phyloP scores from a whole-genome alignment of 2,329 filamentous ascomycete genomes.

The Cladophialophora chaetospira region DNA sequence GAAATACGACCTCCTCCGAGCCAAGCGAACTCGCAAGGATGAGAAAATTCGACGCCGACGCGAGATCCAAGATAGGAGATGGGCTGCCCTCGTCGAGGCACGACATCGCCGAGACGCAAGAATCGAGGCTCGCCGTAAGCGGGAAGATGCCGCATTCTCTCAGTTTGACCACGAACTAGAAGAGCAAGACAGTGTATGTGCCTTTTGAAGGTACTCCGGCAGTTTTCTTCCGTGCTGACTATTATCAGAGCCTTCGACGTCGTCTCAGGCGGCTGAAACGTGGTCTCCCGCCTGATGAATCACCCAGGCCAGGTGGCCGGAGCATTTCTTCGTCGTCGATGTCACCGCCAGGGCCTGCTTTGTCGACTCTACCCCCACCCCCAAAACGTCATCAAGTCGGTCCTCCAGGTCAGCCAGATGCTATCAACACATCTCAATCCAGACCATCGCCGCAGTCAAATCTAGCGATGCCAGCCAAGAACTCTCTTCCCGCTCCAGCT shows the following conservation, averaged over 20 bases:
- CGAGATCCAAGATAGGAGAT: conserved; percentile 30
- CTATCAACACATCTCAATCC: conserved; percentile 23
- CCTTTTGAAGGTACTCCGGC: background rate
- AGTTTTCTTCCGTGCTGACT: conserved; percentile 6
- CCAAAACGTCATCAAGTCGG: conserved; percentile 33
- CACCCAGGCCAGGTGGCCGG: conserved; percentile 11
- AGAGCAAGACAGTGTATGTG: conserved; percentile 31
- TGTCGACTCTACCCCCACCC: conserved; percentile 32
- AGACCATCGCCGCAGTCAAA: conserved; percentile 20
- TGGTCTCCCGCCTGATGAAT: conserved; percentile 32
- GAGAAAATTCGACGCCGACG: conserved; percentile 31
- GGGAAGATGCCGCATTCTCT: conserved; percentile 32
- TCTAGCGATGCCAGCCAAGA: conserved; percentile 12
- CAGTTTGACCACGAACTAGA: conserved; percentile 31
- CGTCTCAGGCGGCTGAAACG: conserved; percentile 33
- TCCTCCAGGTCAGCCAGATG: conserved; percentile 30
- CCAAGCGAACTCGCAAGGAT: conserved; percentile 32
- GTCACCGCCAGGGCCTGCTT: conserved; percentile 27
- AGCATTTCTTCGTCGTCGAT: conserved; percentile 29
- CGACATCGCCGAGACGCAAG: conserved; percentile 30
- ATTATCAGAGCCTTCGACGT: conserved; percentile 28
- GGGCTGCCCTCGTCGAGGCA: conserved; percentile 30
- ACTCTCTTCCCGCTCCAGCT: conserved; percentile 1
- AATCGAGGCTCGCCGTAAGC: conserved; percentile 27
- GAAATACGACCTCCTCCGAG: conserved; percentile 29